A percentile compares a stretch with the other conserved stretches of the same genome.
Evolutionary conservation across 202 grass and related monocot species (phyloP).

Genomic region (Saccharum hybrid): DNA sequence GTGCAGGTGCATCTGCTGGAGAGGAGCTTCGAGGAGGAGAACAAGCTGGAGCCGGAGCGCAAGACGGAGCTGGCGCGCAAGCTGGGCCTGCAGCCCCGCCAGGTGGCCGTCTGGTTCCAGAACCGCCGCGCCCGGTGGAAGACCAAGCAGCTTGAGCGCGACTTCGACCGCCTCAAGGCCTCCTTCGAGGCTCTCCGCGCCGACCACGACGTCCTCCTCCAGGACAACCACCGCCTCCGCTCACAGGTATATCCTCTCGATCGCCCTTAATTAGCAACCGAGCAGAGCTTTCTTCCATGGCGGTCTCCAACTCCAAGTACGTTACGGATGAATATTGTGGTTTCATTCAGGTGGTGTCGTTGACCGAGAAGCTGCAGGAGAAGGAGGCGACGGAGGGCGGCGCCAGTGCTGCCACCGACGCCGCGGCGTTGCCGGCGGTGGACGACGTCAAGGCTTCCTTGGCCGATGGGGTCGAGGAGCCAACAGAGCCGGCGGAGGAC

Average conservation of each 20-base stretch:
- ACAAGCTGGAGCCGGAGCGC: conserved; percentile 97
- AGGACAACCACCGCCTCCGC: conserved; percentile 80
- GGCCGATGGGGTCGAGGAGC: conserved; percentile 29
- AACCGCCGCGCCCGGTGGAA: conserved; percentile 98
- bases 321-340: conserved; percentile 6
- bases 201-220: conserved; percentile 71
- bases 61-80: conserved; percentile 93
- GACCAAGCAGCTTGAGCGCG: conserved; percentile 92
- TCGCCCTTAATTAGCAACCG: background rate
- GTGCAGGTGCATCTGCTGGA: conserved; percentile 81
- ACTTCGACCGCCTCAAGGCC: conserved; percentile 86
- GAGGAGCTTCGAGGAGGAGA: conserved; percentile 94
- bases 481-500: background rate
- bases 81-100: conserved; percentile 83
- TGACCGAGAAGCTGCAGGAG: conserved; percentile 80
- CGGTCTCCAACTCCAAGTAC: background rate
- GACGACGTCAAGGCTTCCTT: conserved; percentile 19
- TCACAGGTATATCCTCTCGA: conserved; percentile 53
- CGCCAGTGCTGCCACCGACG: conserved; percentile 15
- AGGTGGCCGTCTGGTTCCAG: conserved; percentile 99
- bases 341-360: conserved; percentile 54
- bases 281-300: background rate
- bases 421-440: conserved; percentile 15
- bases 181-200: conserved; percentile 84
- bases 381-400: conserved; percentile 56